phyloP scores from a whole-genome alignment of 2,329 filamentous ascomycete species.

The Xylariaceae sp. region DNA sequence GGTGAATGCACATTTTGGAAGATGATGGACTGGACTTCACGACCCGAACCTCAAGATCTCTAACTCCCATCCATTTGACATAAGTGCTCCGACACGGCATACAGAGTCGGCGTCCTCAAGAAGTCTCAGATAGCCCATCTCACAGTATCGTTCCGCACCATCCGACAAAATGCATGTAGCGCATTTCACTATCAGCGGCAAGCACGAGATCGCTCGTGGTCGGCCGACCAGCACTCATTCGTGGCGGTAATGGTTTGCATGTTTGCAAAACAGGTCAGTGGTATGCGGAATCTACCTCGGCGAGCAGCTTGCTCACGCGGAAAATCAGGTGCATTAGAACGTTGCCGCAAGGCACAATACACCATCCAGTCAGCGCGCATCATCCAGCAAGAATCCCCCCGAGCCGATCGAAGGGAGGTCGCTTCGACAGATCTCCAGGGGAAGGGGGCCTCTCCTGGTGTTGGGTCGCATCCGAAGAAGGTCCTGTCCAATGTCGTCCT shows the following conservation, averaged over 20 bases:
- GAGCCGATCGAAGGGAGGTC: too few relatives aligned
- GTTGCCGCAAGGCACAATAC: not conserved
- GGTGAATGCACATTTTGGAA: not conserved
- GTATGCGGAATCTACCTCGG: not conserved
- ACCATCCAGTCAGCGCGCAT: not conserved
- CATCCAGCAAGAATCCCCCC: not conserved
- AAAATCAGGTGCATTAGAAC: not conserved
- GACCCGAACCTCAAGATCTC: not conserved
- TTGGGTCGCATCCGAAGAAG: too few relatives aligned
- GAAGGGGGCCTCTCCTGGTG: not conserved
- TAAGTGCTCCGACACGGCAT: not conserved
- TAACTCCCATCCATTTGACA: not conserved
- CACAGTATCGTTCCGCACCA: not conserved
- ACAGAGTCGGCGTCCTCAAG: not conserved
- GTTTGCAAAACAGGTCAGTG: conserved; percentile 5
- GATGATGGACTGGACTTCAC: not conserved
- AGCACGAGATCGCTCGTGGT: conserved; percentile 20
- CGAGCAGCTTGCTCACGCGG: not conserved
- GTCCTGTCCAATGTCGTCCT: too few relatives aligned
- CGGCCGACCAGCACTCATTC: conserved; percentile 18
- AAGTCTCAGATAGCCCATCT: not conserved
- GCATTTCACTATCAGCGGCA: conserved; percentile 20
- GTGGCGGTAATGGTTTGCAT: conserved; percentile 9
- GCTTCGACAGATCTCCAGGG: not conserved
- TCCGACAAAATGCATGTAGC: conserved; percentile 15